A percentile compares a stretch with the other conserved stretches of the same genome.
phyloP scores from a whole-genome alignment of 176 grass and related monocot genomes.

The Hyparrhenia diplandra region DNA sequence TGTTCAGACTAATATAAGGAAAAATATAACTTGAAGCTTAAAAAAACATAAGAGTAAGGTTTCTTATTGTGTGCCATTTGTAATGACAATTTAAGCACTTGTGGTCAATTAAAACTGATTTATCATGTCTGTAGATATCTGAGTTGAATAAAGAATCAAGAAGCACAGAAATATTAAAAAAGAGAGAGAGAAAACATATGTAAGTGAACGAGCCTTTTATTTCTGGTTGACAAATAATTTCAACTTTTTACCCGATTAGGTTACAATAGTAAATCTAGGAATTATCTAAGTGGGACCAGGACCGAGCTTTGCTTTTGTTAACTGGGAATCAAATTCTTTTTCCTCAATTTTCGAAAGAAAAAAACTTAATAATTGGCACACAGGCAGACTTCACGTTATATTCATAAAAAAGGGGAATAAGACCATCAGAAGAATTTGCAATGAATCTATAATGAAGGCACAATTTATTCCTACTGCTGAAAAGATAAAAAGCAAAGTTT shows the following conservation, averaged over 20 bases:
- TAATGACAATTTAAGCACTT: neutral
- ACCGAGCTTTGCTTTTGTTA: neutral
- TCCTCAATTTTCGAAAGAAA: neutral
- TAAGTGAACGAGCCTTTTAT: neutral
- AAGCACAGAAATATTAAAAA: neutral
- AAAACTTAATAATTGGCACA: neutral
- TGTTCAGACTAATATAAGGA: conserved; percentile 8
- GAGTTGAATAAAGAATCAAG: neutral
- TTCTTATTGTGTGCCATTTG: neutral
- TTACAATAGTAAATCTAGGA: neutral
- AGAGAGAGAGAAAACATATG: neutral
- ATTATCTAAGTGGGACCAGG: neutral
- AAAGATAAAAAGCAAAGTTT: neutral
- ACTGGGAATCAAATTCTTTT: neutral
- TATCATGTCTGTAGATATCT: neutral
- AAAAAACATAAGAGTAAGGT: neutral
- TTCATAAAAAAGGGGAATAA: neutral
- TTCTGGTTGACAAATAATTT: neutral
- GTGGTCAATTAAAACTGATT: neutral
- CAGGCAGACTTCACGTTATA: neutral
- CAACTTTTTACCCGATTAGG: neutral
- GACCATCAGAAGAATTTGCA: neutral
- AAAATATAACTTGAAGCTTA: neutral
- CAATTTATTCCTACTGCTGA: neutral
- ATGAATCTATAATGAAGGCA: neutral